A percentile compares a stretch with the other conserved stretches of the same genome.
phyloP scores from a whole-genome alignment of 495 filamentous ascomycete genomes.

The Symbiotaphrina buchneri region DNA sequence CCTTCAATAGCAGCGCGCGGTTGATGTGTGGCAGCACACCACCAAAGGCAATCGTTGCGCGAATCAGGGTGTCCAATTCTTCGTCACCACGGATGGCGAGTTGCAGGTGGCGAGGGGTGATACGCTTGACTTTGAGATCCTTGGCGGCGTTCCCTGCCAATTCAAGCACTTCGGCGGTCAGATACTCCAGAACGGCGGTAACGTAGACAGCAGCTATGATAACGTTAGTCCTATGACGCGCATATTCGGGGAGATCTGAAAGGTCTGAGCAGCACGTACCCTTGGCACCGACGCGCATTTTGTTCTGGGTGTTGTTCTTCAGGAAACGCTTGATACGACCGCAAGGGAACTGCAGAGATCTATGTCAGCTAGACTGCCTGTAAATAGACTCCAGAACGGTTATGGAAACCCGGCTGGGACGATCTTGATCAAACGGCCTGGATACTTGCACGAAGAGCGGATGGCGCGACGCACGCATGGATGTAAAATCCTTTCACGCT shows the following conservation, averaged over 20 bases:
- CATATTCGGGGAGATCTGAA: background rate
- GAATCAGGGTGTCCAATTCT: slow-evolving; percentile 91
- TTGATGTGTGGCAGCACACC: slow-evolving; percentile 99
- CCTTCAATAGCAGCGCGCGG: slow-evolving; percentile 88
- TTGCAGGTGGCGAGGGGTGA: slow-evolving; percentile 93
- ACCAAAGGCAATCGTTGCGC: slow-evolving; percentile 93
- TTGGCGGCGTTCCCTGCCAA: slow-evolving; percentile 97
- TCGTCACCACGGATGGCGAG: slow-evolving; percentile 97
- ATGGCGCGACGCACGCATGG: slow-evolving; percentile 1
- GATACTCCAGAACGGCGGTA: slow-evolving; percentile 91
- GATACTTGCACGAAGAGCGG: background rate
- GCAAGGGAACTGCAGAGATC: slow-evolving; percentile 62
- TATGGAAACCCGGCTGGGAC: background rate
- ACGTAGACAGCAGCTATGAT: slow-evolving; percentile 76
- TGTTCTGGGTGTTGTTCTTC: slow-evolving; percentile 97
- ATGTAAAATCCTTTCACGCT: background rate
- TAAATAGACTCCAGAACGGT: background rate
- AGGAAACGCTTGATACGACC: slow-evolving; percentile 99
- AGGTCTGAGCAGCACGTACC: slow-evolving; percentile 16
- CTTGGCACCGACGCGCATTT: slow-evolving; percentile 99
- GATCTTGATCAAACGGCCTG: background rate
- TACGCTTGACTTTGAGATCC: slow-evolving; percentile 99
- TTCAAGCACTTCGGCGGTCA: slow-evolving; percentile 96
- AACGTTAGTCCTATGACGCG: no score
- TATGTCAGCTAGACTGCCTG: slow-evolving; percentile 14